Percentiles rank a stretch among this genome's conserved stretches.
Conservation (phyloP, 2,329 filamentous ascomycete genomes). For the Colletotrichum caudatum region DNA sequence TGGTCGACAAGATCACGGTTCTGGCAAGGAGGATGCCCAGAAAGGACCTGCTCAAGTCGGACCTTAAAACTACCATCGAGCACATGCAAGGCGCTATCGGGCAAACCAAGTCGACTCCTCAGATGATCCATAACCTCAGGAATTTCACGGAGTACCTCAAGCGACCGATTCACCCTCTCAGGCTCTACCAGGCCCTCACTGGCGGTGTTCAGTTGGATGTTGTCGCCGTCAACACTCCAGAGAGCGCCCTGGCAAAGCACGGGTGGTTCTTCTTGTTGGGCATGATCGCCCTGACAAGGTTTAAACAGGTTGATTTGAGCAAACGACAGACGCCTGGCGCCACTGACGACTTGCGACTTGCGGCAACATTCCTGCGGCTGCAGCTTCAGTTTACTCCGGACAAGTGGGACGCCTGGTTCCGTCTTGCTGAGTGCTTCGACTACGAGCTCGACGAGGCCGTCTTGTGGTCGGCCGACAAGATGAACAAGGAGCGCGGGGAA, state of each 20-base stretch:
- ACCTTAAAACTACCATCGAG: conserved; percentile 90
- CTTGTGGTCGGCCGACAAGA: conserved; percentile 89
- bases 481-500: conserved; percentile 84
- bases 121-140: conserved; percentile 88
- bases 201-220: conserved; percentile 82
- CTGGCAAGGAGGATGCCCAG: conserved; percentile 87
- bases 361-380: conserved; percentile 81
- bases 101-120: conserved; percentile 79
- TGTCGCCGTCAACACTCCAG: conserved; percentile 74
- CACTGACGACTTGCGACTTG: conserved; percentile 86
- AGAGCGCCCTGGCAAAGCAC: conserved; percentile 79
- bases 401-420: conserved; percentile 92
- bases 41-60: conserved; percentile 91
- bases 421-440: conserved; percentile 87
- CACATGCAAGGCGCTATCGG: conserved; percentile 92
- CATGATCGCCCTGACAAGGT: conserved; percentile 88
- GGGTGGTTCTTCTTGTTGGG: conserved; percentile 95
- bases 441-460: conserved; percentile 89
- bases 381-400: conserved; percentile 86
- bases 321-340: conserved; percentile 83
- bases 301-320: conserved; percentile 75
- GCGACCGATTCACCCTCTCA: conserved; percentile 83
- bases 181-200: conserved; percentile 82
- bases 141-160: conserved; percentile 86
- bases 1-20: conserved; percentile 85